Percentiles rank a stretch among this genome's conserved stretches.
phyloP scores from a whole-genome alignment of 2,329 filamentous ascomycete species.

The Cordyceps cateniannulata region DNA sequence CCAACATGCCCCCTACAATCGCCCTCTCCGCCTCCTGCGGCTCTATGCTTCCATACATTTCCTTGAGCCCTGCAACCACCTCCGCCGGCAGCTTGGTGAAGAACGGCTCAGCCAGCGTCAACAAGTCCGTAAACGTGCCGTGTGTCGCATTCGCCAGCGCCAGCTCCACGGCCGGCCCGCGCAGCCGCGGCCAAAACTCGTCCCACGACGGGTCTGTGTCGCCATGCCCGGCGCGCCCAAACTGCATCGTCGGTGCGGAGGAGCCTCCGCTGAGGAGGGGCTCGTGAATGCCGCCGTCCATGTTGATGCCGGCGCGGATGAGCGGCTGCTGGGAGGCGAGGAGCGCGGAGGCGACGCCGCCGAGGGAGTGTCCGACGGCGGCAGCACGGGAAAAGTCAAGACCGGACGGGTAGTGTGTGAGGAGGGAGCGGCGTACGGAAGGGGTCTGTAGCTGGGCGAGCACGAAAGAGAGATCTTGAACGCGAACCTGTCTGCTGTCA shows the following conservation, averaged over 20 bases:
- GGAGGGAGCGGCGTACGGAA: neutral
- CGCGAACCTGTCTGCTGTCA: constrained; percentile 20
- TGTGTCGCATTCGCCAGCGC: constrained; percentile 17
- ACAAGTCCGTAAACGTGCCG: constrained; percentile 18
- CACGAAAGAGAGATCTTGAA: constrained; percentile 28
- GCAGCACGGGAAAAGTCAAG: constrained; percentile 17
- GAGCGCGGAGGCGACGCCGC: constrained; percentile 26
- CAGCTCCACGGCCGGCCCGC: constrained; percentile 15
- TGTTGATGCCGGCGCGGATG: constrained; percentile 28
- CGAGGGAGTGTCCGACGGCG: constrained; percentile 31
- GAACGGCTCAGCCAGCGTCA: constrained; percentile 11
- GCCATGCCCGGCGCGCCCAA: constrained; percentile 15
- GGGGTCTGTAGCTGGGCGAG: constrained; percentile 23
- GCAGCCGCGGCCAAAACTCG: constrained; percentile 15
- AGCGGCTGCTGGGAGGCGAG: constrained; percentile 23
- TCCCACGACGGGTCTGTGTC: constrained; percentile 18
- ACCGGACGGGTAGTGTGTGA: constrained; percentile 14
- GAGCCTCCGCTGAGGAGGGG: constrained; percentile 17
- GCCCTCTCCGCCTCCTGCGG: neutral
- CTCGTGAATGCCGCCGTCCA: constrained; percentile 28
- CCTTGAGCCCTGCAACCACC: neutral
- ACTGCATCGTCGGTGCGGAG: constrained; percentile 17
- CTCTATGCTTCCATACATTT: neutral
- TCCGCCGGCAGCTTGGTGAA: neutral
- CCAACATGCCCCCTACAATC: neutral